Conservation (phyloP, 2,329 filamentous ascomycete genomes). For the Cladophialophora exuberans region DNA sequence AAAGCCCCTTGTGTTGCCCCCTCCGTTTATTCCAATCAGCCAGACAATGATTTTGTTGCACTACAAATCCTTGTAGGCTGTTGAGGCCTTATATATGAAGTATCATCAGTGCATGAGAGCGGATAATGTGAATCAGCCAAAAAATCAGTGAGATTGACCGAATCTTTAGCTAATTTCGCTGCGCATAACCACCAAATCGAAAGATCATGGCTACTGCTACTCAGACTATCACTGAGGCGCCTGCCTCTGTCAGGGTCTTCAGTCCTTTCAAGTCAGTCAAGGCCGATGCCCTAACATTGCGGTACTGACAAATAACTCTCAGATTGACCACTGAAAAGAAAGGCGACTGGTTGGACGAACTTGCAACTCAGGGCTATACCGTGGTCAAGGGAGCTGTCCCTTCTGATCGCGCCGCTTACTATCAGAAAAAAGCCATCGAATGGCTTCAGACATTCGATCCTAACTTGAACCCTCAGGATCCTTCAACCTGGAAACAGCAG, state of each 20-base stretch:
- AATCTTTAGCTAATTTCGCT: not conserved
- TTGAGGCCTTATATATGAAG: slow-evolving; percentile 3
- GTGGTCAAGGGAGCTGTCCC: slow-evolving; percentile 54
- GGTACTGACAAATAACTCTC: not conserved
- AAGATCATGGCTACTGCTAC: slow-evolving; percentile 8
- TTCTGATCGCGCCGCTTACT: slow-evolving; percentile 43
- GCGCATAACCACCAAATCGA: not conserved
- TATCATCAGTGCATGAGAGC: not conserved
- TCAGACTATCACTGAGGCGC: slow-evolving; percentile 5
- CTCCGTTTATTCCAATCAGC: too few relatives aligned
- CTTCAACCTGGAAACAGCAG: slow-evolving; percentile 47
- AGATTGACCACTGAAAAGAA: not conserved
- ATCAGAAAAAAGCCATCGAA: slow-evolving; percentile 45
- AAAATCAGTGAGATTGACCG: not conserved
- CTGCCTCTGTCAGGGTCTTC: slow-evolving; percentile 13
- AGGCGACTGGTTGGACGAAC: slow-evolving; percentile 23
- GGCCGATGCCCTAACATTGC: too few relatives aligned
- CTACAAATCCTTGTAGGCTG: not conserved
- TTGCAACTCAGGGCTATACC: slow-evolving; percentile 47
- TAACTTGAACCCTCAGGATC: slow-evolving; percentile 39
- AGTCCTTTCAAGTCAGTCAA: slow-evolving; percentile 8
- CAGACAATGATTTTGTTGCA: not conserved
- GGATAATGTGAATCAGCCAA: slow-evolving; percentile 1
- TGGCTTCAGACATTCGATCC: slow-evolving; percentile 48
- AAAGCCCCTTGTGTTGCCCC: not conserved